A percentile compares a stretch with the other conserved stretches of the same genome.
Evolutionary conservation across 2,329 filamentous ascomycete species (phyloP).

Genomic region (Paraphaeosphaeria sporulosa): DNA sequence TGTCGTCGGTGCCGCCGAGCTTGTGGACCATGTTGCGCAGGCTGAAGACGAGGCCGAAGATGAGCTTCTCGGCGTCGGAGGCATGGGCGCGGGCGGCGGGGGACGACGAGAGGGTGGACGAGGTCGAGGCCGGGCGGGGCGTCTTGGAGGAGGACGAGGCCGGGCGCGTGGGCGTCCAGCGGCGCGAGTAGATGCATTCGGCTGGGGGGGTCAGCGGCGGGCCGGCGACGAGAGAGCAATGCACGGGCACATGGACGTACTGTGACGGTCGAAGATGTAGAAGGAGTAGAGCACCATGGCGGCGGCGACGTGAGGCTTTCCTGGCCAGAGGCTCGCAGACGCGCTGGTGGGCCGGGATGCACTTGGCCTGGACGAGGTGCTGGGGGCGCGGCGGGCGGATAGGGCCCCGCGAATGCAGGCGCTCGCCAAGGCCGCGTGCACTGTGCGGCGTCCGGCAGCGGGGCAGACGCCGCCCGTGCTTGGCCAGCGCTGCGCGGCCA

Average conservation of each 20-base stretch:
- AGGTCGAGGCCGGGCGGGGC: conserved; percentile 41
- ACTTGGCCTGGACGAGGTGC: no score
- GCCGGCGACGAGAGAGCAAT: no score
- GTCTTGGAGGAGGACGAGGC: conserved; percentile 55
- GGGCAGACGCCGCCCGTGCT: neutral
- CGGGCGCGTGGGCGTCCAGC: conserved; percentile 72
- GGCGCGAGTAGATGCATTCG: conserved; percentile 94
- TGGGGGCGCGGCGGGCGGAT: no score
- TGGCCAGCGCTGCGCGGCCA: conserved; percentile 1
- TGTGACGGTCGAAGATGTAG: conserved; percentile 98
- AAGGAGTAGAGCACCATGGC: conserved; percentile 94
- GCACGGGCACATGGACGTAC: conserved; percentile 57
- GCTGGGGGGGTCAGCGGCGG: conserved; percentile 61
- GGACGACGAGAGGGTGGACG: conserved; percentile 30
- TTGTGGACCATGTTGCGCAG: conserved; percentile 96
- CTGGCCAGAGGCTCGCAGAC: no score
- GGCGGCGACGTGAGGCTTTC: neutral
- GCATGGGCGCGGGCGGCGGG: conserved; percentile 54
- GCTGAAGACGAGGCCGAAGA: conserved; percentile 97
- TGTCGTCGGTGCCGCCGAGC: conserved; percentile 89
- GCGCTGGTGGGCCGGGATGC: no score
- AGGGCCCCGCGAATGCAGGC: no score
- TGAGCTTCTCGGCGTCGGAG: conserved; percentile 90
- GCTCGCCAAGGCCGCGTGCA: conserved; percentile 9
- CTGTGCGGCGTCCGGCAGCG: conserved; percentile 2